Evolutionary conservation across 495 filamentous ascomycete species (phyloP).

Genomic region (Talaromyces borbonicus): DNA sequence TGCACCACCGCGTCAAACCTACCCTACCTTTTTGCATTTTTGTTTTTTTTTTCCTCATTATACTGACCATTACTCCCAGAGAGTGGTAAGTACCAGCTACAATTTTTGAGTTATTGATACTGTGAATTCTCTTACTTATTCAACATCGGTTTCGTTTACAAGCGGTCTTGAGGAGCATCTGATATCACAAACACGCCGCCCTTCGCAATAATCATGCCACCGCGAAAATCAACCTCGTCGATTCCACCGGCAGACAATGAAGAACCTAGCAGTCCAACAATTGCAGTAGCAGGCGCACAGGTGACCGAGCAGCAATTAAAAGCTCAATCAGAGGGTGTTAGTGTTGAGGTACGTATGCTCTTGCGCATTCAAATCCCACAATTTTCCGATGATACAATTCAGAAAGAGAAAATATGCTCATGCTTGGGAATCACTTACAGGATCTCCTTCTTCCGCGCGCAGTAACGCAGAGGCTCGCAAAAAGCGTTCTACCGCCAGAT

Average conservation of each 20-base stretch:
- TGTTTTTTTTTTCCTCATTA: neutral
- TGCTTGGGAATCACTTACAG: conserved; percentile 30
- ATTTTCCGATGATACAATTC: too few relatives aligned
- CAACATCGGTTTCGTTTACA: too few relatives aligned
- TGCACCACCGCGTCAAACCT: conserved; percentile 3
- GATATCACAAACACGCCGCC: neutral
- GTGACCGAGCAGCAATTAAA: conserved; percentile 38
- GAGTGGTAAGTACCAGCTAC: too few relatives aligned
- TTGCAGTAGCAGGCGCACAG: neutral
- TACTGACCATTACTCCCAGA: too few relatives aligned
- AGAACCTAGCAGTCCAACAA: neutral
- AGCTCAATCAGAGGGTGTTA: conserved; percentile 32
- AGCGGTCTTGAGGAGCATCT: too few relatives aligned
- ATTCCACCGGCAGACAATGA: conserved; percentile 18
- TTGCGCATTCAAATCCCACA: neutral
- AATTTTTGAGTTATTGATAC: too few relatives aligned
- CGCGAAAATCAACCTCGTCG: conserved; percentile 29
- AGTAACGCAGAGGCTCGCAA: conserved; percentile 87
- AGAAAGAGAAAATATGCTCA: neutral
- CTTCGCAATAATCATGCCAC: conserved; percentile 17
- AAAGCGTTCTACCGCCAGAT: conserved; percentile 92
- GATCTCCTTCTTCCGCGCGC: conserved; percentile 88
- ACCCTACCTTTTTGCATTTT: neutral
- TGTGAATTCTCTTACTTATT: neutral
- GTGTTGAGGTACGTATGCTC: conserved; percentile 27